phyloP scores from a whole-genome alignment of 257 asterid species.

The Jacaranda mimosifolia region DNA sequence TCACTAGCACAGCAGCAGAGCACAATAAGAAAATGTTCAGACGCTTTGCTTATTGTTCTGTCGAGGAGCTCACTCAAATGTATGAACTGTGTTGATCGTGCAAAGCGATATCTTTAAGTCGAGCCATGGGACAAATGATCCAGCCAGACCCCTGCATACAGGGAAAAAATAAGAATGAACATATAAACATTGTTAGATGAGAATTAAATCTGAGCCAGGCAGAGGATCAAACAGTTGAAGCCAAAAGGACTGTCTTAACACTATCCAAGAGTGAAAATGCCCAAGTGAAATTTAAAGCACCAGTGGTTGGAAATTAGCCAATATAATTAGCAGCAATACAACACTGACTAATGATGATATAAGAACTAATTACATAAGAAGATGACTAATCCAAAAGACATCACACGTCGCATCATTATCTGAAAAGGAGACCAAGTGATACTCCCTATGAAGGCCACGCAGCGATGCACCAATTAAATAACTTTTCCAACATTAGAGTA shows the following conservation, averaged over 20 bases:
- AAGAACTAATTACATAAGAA: not conserved
- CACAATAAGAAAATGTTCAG: not conserved
- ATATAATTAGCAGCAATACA: slow-evolving; percentile 12
- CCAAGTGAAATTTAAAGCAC: not conserved
- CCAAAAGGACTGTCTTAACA: not conserved
- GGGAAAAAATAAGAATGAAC: not conserved
- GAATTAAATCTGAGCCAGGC: not conserved
- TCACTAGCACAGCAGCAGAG: slow-evolving; percentile 12
- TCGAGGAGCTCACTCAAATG: slow-evolving; percentile 39
- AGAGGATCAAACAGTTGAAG: not conserved
- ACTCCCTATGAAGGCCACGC: not conserved
- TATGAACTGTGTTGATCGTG: slow-evolving; percentile 45
- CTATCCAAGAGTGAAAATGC: not conserved
- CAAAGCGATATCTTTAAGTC: slow-evolving; percentile 44
- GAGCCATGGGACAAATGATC: slow-evolving; percentile 52
- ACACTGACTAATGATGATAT: not conserved
- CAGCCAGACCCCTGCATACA: slow-evolving; percentile 47
- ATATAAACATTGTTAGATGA: not conserved
- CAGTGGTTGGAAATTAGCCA: not conserved
- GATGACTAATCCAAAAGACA: not conserved
- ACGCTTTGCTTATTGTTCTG: slow-evolving; percentile 32
- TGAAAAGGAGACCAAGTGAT: not conserved
- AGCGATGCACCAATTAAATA: slow-evolving; percentile 4
- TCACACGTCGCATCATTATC: not conserved
- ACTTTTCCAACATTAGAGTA: not conserved